Percentiles rank a stretch among this genome's conserved stretches.
These are phyloP conservation scores for Grifola frondosa DNA, from an alignment of 1,284 basidiomycete species.

Conservation along the genomic window DNA sequence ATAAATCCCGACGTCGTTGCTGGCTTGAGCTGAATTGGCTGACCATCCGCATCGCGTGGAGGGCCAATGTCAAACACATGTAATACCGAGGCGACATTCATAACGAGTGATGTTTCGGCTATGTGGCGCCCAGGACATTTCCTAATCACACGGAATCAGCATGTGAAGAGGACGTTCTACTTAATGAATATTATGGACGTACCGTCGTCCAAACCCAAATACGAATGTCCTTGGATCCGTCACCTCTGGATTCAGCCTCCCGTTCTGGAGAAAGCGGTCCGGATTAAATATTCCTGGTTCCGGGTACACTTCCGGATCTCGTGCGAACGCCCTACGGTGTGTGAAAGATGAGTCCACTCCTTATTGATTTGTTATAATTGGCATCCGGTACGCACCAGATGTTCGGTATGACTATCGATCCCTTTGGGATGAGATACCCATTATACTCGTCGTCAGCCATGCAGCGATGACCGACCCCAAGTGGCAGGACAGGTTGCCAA, in stretches of 20 bases:
- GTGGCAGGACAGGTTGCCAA: constrained; percentile 20
- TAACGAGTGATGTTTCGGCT: too few relatives aligned
- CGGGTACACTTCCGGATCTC: constrained; percentile 8
- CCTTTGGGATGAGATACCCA: not conserved
- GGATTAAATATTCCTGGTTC: constrained; percentile 17
- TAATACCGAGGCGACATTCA: constrained; percentile 10
- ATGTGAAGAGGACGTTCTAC: too few relatives aligned
- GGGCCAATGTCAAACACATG: constrained; percentile 12
- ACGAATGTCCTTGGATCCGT: constrained; percentile 5
- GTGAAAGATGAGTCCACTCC: too few relatives aligned
- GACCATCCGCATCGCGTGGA: constrained; percentile 6
- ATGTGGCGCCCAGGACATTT: too few relatives aligned
- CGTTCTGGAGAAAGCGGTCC: constrained; percentile 14
- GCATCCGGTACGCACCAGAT: too few relatives aligned
- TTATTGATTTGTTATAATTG: too few relatives aligned
- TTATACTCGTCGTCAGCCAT: constrained; percentile 1
- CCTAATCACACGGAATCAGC: too few relatives aligned
- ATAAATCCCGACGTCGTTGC: too few relatives aligned
- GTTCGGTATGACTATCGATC: not conserved
- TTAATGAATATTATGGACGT: too few relatives aligned
- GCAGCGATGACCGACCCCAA: constrained; percentile 3
- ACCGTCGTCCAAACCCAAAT: constrained; percentile 24
- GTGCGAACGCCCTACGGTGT: constrained; percentile 14
- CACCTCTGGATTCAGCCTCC: constrained; percentile 8
- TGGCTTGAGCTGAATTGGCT: constrained; percentile 6